Conservation (phyloP, 495 filamentous ascomycete genomes). For the Emericellopsis terricola region DNA sequence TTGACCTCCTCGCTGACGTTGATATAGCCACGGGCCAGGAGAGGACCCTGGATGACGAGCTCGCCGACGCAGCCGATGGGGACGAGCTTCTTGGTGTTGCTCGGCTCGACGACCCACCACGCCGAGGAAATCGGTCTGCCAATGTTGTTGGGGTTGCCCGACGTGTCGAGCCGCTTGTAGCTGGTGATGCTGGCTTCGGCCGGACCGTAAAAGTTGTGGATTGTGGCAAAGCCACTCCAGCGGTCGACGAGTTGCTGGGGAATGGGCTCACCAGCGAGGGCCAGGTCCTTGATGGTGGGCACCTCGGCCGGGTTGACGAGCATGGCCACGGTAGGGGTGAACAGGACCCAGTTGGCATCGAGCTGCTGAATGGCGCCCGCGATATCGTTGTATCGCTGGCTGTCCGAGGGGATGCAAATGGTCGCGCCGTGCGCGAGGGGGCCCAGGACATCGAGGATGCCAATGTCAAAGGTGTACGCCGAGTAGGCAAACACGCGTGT, state of each 20-base stretch:
- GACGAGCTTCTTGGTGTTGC: conserved; percentile 30
- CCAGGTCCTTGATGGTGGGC: neutral
- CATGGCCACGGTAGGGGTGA: neutral
- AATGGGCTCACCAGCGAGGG: neutral
- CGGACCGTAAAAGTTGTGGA: neutral
- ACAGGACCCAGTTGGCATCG: neutral
- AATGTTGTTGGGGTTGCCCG: conserved; percentile 9
- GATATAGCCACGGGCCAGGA: conserved; percentile 33
- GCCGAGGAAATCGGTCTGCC: conserved; percentile 18
- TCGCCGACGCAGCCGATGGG: conserved; percentile 43
- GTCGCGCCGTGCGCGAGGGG: conserved; percentile 38
- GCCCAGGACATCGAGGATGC: conserved; percentile 45
- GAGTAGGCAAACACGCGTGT: conserved; percentile 43
- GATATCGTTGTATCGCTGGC: neutral
- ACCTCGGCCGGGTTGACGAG: neutral
- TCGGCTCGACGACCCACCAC: conserved; percentile 38
- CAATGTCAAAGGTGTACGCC: conserved; percentile 50
- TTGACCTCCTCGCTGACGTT: conserved; percentile 21
- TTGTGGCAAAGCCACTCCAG: neutral
- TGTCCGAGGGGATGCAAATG: conserved; percentile 28
- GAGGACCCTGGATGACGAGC: conserved; percentile 39
- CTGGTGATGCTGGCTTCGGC: neutral
- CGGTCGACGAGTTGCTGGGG: neutral
- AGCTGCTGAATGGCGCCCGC: neutral
- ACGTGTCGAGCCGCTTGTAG: neutral